phyloP scores from a whole-genome alignment of 2,329 filamentous ascomycete genomes.

The Paramyrothecium sp. region DNA sequence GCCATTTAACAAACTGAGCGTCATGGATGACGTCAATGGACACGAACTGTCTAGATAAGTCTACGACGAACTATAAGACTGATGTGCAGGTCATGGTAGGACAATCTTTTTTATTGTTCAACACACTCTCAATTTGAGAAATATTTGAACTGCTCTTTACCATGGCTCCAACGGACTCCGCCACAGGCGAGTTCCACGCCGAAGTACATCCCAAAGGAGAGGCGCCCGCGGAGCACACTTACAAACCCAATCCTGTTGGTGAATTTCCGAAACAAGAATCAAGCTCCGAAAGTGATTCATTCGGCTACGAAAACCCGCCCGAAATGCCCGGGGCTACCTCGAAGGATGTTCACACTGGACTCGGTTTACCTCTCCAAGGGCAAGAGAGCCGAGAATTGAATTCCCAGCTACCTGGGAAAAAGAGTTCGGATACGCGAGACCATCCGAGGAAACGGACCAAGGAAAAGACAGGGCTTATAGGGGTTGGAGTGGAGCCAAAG shows the following conservation, averaged over 20 bases:
- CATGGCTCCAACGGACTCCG: background rate
- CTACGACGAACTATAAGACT: background rate
- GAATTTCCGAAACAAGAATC: conserved; percentile 34
- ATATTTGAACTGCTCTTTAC: background rate
- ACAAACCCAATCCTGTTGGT: conserved; percentile 33
- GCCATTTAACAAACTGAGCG: background rate
- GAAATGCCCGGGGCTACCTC: conserved; percentile 44
- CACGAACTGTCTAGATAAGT: background rate
- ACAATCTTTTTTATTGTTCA: background rate
- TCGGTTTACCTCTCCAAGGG: background rate
- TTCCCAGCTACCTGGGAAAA: background rate
- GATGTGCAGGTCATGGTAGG: background rate
- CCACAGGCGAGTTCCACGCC: background rate
- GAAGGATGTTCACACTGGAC: conserved; percentile 38
- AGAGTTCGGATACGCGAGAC: background rate
- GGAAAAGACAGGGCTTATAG: background rate
- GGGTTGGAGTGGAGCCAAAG: background rate
- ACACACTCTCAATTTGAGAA: background rate
- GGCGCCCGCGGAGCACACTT: conserved; percentile 49
- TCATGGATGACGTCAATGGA: background rate
- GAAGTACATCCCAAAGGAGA: conserved; percentile 61
- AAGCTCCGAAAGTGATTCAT: conserved; percentile 11
- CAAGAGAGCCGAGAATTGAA: background rate
- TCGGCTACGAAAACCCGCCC: conserved; percentile 27
- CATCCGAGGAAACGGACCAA: background rate